Conservation (phyloP, 2,329 filamentous ascomycete genomes). For the Alternaria atra region DNA sequence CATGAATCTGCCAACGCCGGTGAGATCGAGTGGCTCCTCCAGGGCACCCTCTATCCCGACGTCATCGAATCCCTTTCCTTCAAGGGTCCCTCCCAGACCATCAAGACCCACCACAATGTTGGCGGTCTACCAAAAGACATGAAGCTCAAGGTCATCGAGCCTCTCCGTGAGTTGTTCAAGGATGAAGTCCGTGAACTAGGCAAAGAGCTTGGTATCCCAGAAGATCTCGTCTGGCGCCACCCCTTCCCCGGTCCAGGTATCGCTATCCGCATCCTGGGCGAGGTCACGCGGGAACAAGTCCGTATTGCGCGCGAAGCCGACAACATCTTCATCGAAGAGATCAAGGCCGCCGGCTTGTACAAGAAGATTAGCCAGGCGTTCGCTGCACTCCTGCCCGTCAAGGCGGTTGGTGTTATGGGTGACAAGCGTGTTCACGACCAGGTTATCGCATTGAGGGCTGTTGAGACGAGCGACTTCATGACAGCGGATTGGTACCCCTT, state of each 20-base stretch:
- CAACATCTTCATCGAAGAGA: slow-evolving; percentile 79
- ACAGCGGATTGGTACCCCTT: slow-evolving; percentile 76
- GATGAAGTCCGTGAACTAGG: slow-evolving; percentile 80
- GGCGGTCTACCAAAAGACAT: slow-evolving; percentile 72
- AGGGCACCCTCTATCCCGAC: slow-evolving; percentile 84
- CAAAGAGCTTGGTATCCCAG: slow-evolving; percentile 72
- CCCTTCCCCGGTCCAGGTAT: slow-evolving; percentile 81
- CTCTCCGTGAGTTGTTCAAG: slow-evolving; percentile 82
- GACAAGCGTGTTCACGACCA: slow-evolving; percentile 74
- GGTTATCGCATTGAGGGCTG: slow-evolving; percentile 69
- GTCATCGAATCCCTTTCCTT: slow-evolving; percentile 77
- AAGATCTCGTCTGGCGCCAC: slow-evolving; percentile 80
- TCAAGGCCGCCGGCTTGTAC: slow-evolving; percentile 76
- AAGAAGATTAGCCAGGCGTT: slow-evolving; percentile 75
- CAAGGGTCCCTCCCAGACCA: slow-evolving; percentile 75
- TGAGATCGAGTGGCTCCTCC: slow-evolving; percentile 84
- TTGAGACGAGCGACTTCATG: slow-evolving; percentile 76
- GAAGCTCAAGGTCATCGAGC: slow-evolving; percentile 78
- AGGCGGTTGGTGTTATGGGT: slow-evolving; percentile 73
- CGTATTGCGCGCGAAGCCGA: slow-evolving; percentile 81
- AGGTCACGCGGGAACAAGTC: slow-evolving; percentile 81
- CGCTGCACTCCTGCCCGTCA: slow-evolving; percentile 71
- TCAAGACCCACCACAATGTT: slow-evolving; percentile 79
- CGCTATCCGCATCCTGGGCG: slow-evolving; percentile 82
- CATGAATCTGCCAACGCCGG: slow-evolving; percentile 73